Conservation (phyloP, 768 basidiomycete species). For the Psilocybe azurescens region DNA sequence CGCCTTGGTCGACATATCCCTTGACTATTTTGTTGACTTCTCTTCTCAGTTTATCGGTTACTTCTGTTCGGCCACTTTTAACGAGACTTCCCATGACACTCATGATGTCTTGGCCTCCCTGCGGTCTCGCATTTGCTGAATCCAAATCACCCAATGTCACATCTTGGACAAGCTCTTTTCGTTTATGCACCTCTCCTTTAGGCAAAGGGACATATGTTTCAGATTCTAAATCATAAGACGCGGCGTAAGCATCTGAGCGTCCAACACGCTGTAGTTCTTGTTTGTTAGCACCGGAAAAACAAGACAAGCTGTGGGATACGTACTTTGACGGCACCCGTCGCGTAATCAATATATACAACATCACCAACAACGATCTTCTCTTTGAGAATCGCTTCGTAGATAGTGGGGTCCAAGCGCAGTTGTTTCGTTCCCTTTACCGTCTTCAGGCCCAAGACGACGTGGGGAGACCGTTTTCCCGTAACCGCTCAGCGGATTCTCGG, state of each 20-base stretch:
- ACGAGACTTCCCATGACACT: slow-evolving; percentile 93
- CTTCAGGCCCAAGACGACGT: slow-evolving; percentile 95
- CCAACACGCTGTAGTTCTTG: slow-evolving; percentile 77
- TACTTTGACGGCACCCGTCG: slow-evolving; percentile 95
- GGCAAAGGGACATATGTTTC: slow-evolving; percentile 98
- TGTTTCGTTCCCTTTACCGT: slow-evolving; percentile 94
- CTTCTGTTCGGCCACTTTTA: slow-evolving; percentile 92
- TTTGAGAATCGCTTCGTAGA: slow-evolving; percentile 97
- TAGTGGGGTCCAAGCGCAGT: slow-evolving; percentile 89
- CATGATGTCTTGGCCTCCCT: slow-evolving; percentile 99
- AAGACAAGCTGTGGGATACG: slow-evolving; percentile 18
- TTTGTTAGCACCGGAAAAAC: slow-evolving; percentile 8
- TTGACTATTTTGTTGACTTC: slow-evolving; percentile 99
- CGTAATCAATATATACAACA: slow-evolving; percentile 93
- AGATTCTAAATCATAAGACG: slow-evolving; percentile 96
- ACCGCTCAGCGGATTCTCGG: slow-evolving; percentile 96
- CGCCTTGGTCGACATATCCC: slow-evolving; percentile 96
- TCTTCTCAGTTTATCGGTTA: slow-evolving; percentile 93
- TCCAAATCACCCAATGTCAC: slow-evolving; percentile 95
- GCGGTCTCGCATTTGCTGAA: slow-evolving; percentile 94
- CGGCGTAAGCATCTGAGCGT: slow-evolving; percentile 95
- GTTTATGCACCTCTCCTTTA: slow-evolving; percentile 95
- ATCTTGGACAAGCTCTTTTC: slow-evolving; percentile 93
- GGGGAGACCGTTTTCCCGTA: slow-evolving; percentile 99
- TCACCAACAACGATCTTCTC: slow-evolving; percentile 97